Conservation (phyloP, 495 filamentous ascomycete genomes). For the Physcia stellaris region DNA sequence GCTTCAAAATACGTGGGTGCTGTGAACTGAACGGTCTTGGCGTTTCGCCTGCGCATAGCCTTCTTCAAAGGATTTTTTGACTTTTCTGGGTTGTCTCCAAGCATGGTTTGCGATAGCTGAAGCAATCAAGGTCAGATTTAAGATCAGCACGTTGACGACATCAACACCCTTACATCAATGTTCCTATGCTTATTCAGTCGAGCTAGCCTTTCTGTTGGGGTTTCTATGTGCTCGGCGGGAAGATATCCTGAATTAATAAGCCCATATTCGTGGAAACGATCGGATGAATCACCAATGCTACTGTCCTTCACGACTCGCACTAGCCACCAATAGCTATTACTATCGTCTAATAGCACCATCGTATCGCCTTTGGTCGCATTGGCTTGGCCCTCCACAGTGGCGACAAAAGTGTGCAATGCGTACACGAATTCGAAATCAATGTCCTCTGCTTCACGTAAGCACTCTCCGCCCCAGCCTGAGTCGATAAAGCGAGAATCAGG, state of each 20-base stretch:
- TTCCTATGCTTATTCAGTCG: slow-evolving; percentile 96
- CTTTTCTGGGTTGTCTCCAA: slow-evolving; percentile 81
- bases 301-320: slow-evolving; percentile 93
- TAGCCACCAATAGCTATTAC: slow-evolving; percentile 99
- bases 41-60: slow-evolving; percentile 73
- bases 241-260: slow-evolving; percentile 57
- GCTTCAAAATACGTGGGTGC: slow-evolving; percentile 82
- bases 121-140: not conserved
- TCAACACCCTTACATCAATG: slow-evolving; percentile 60
- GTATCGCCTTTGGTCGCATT: slow-evolving; percentile 98
- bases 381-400: slow-evolving; percentile 94
- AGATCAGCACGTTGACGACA: not conserved
- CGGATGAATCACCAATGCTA: slow-evolving; percentile 64
- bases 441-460: slow-evolving; percentile 79
- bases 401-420: slow-evolving; percentile 92
- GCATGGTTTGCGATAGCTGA: slow-evolving; percentile 84
- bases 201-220: slow-evolving; percentile 85
- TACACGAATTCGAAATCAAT: slow-evolving; percentile 99
- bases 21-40: slow-evolving; percentile 80
- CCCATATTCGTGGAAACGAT: not conserved
- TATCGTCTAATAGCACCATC: slow-evolving; percentile 99
- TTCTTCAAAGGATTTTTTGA: slow-evolving; percentile 81
- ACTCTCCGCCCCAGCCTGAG: slow-evolving; percentile 59
- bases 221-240: slow-evolving; percentile 97
- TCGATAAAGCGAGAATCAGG: slow-evolving; percentile 45